Conservation (phyloP, 2,329 filamentous ascomycete species). For the Chaetomiaceae sp. region DNA sequence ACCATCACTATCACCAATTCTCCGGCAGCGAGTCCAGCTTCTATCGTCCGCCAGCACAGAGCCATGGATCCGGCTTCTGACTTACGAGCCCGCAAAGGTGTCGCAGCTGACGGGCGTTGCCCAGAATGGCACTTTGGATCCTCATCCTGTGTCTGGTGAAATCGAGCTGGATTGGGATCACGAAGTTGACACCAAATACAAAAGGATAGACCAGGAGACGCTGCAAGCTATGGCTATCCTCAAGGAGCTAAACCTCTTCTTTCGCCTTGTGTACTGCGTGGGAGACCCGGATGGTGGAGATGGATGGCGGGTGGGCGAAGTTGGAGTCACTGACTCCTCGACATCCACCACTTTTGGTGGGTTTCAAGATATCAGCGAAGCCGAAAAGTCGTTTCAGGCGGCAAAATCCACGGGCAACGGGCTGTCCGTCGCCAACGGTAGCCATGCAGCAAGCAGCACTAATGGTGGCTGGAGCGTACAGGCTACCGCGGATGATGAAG, state of each 20-base stretch:
- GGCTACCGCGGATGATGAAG: constrained; percentile 38
- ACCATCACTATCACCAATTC: constrained; percentile 60
- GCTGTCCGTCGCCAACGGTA: constrained; percentile 15
- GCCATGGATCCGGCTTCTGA: constrained; percentile 69
- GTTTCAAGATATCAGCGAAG: constrained; percentile 50
- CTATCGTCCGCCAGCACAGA: constrained; percentile 57
- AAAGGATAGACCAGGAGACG: constrained; percentile 70
- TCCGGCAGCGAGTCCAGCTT: constrained; percentile 62
- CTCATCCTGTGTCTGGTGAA: constrained; percentile 77
- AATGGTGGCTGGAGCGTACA: constrained; percentile 20
- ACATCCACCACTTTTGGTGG: constrained; percentile 54
- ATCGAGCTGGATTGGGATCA: constrained; percentile 68
- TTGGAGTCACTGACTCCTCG: constrained; percentile 53
- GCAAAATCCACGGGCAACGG: constrained; percentile 12
- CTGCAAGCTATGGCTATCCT: constrained; percentile 63
- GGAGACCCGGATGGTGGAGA: constrained; percentile 54
- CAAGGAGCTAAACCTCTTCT: constrained; percentile 53
- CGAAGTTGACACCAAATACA: constrained; percentile 60
- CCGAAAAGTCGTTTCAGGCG: constrained; percentile 52
- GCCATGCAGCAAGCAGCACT: constrained; percentile 1
- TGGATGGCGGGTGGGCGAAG: constrained; percentile 70
- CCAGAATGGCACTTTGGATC: constrained; percentile 61
- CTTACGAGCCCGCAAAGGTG: constrained; percentile 58
- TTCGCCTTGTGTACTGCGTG: constrained; percentile 66
- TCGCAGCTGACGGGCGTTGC: constrained; percentile 58